phyloP scores from a whole-genome alignment of 1,284 basidiomycete species.

The Gymnopus androsaceus region DNA sequence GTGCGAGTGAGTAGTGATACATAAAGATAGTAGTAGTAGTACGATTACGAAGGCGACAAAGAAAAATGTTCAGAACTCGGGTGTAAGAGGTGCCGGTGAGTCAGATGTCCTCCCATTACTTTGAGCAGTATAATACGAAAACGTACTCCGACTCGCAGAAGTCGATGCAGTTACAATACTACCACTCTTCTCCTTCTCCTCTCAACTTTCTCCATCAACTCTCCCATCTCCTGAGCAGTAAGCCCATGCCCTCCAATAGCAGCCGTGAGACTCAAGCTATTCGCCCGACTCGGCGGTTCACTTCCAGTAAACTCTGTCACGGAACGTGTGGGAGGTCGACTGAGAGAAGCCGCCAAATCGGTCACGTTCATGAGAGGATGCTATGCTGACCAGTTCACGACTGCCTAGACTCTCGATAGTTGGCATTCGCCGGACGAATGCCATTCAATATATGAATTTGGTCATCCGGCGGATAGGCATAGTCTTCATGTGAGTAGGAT shows the following conservation, averaged over 20 bases:
- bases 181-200: neutral
- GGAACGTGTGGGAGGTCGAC: slow-evolving; percentile 18
- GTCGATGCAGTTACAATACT: neutral
- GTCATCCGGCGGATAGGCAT: slow-evolving; percentile 36
- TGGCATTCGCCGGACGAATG: slow-evolving; percentile 68
- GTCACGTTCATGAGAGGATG: neutral
- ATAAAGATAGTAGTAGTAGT: neutral
- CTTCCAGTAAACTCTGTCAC: slow-evolving; percentile 18
- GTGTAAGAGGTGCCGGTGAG: neutral
- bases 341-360: slow-evolving; percentile 4
- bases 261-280: slow-evolving; percentile 18
- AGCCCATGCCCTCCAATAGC: neutral
- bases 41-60: neutral
- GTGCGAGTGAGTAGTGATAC: too few species aligned
- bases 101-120: neutral
- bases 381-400: neutral
- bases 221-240: neutral
- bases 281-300: slow-evolving; percentile 23
- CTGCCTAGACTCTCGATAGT: slow-evolving; percentile 56
- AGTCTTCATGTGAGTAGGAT: slow-evolving; percentile 46
- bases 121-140: slow-evolving; percentile 6
- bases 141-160: slow-evolving; percentile 3
- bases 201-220: neutral
- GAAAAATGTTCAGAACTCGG: neutral
- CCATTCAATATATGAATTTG: slow-evolving; percentile 61